phyloP scores from a whole-genome alignment of 2,329 filamentous ascomycete species.

The Cladophialophora chaetospira region DNA sequence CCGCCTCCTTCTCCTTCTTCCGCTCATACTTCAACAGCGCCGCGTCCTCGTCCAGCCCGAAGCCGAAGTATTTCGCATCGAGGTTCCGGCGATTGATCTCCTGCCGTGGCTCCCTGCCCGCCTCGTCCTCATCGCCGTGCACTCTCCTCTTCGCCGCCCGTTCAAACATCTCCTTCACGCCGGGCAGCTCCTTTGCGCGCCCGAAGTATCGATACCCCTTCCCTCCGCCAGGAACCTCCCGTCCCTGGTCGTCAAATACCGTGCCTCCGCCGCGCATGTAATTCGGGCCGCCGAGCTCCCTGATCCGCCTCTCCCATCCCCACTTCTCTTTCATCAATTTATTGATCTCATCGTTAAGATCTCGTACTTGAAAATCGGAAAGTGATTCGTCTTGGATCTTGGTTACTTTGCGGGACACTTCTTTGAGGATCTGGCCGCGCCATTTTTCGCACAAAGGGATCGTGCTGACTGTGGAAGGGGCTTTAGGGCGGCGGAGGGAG shows the following conservation, averaged over 20 bases:
- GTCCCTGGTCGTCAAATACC: conserved; percentile 72
- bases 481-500: conserved; percentile 83
- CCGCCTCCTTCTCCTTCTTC: conserved; percentile 79
- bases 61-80: conserved; percentile 94
- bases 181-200: conserved; percentile 82
- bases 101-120: conserved; percentile 16
- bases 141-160: conserved; percentile 65
- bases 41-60: conserved; percentile 85
- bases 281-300: conserved; percentile 93
- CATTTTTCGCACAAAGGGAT: conserved; percentile 94
- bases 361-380: conserved; percentile 95
- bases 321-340: conserved; percentile 98
- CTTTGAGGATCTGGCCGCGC: conserved; percentile 95
- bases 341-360: conserved; percentile 99
- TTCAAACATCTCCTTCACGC: conserved; percentile 95
- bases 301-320: conserved; percentile 97
- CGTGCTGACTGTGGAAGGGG: conserved; percentile 80
- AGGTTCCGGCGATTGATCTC: conserved; percentile 64
- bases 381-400: conserved; percentile 89
- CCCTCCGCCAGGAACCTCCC: conserved; percentile 70
- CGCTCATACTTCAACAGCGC: conserved; percentile 77
- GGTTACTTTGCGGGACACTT: conserved; percentile 94
- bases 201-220: conserved; percentile 97
- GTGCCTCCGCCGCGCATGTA: conserved; percentile 78
- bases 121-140: conserved; percentile 69